Evolutionary conservation across 2,329 filamentous ascomycete species (phyloP).

Genomic region (Ceratocystis lukuohia): DNA sequence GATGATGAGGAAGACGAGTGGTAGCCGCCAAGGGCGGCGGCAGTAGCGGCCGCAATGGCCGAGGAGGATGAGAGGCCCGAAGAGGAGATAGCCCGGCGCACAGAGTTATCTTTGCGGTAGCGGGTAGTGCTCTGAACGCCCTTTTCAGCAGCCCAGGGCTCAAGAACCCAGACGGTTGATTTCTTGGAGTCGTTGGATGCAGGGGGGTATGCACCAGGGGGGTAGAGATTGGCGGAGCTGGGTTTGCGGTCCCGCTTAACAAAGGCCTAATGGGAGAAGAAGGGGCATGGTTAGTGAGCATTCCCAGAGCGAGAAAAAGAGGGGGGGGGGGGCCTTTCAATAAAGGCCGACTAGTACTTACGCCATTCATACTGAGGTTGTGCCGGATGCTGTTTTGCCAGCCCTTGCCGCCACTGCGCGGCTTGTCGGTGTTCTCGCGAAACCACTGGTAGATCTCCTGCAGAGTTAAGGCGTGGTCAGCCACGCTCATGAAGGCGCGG

Average conservation of each 20-base stretch:
- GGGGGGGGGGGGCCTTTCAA: background rate
- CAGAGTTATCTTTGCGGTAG: constrained; percentile 45
- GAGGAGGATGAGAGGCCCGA: constrained; percentile 7
- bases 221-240: background rate
- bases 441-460: constrained; percentile 91
- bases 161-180: constrained; percentile 67
- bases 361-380: constrained; percentile 89
- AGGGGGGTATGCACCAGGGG: constrained; percentile 20
- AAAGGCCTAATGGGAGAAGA: constrained; percentile 28
- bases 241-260: constrained; percentile 29
- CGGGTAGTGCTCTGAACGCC: constrained; percentile 79
- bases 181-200: constrained; percentile 33
- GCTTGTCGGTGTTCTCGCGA: constrained; percentile 63
- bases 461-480: constrained; percentile 58
- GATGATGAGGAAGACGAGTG: background rate
- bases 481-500: constrained; percentile 55
- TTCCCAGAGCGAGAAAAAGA: constrained; percentile 13
- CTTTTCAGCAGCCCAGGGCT: constrained; percentile 50
- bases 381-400: constrained; percentile 96
- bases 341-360: constrained; percentile 32
- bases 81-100: constrained; percentile 20
- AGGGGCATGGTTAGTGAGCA: background rate
- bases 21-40: background rate
- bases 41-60: background rate
- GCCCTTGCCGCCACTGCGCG: constrained; percentile 56